phyloP scores from a whole-genome alignment of 306 rosid species.

The Prunus dulcis region DNA sequence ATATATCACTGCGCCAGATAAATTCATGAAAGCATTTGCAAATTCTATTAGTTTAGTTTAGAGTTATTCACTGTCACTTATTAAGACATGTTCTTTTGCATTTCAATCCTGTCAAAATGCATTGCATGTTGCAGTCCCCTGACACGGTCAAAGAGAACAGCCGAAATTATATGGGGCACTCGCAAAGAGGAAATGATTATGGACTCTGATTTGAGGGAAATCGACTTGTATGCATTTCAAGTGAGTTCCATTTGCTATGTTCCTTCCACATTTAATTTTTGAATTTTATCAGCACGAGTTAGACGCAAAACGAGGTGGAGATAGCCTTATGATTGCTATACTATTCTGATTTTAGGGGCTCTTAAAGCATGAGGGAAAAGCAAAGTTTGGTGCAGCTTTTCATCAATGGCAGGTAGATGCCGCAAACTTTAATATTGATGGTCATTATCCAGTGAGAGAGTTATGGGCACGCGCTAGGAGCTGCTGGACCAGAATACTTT shows the following conservation, averaged over 20 bases:
- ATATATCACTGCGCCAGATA: not conserved
- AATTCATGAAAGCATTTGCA: not conserved
- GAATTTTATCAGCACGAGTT: not conserved
- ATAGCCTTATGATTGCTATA: constrained; percentile 16
- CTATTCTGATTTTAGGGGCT: constrained; percentile 58
- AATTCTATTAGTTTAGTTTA: not conserved
- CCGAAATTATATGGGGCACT: constrained; percentile 85
- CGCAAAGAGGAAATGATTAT: constrained; percentile 50
- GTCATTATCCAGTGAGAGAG: constrained; percentile 93
- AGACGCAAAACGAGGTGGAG: not conserved
- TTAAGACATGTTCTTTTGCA: not conserved
- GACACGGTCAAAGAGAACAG: constrained; percentile 75
- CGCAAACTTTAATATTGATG: constrained; percentile 72
- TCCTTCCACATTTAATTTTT: not conserved
- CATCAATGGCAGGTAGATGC: constrained; percentile 87
- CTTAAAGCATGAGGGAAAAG: constrained; percentile 83
- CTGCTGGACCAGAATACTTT: constrained; percentile 72
- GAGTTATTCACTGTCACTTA: not conserved
- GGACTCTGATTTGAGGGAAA: constrained; percentile 72
- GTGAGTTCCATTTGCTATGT: constrained; percentile 34
- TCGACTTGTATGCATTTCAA: constrained; percentile 91
- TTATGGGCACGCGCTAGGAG: constrained; percentile 83
- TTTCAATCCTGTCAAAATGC: not conserved
- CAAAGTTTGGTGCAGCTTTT: constrained; percentile 64
- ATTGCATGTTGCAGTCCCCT: constrained; percentile 56